phyloP scores from a whole-genome alignment of 2,329 filamentous ascomycete genomes.

The Dactylonectria estremocensis region DNA sequence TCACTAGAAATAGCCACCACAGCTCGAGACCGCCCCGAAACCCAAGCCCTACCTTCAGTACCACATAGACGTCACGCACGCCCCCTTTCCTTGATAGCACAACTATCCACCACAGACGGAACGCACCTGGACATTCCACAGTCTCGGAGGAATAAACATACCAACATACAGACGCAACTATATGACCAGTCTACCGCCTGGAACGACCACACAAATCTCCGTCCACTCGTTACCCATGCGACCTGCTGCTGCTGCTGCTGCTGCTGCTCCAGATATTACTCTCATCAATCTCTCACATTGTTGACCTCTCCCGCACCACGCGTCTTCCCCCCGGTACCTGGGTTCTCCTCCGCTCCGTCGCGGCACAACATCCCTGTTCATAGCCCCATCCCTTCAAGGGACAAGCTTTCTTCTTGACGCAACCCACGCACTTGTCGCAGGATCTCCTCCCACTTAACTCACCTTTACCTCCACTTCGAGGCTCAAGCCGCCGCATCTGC shows the following conservation, averaged over 20 bases:
- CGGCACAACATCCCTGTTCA: constrained; percentile 42
- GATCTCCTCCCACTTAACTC: constrained; percentile 30
- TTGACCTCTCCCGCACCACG: constrained; percentile 14
- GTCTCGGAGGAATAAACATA: neutral
- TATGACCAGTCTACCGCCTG: neutral
- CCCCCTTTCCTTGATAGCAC: neutral
- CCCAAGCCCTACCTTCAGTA: neutral
- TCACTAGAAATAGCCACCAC: constrained; percentile 3
- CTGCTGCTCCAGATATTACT: neutral
- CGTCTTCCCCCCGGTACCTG: constrained; percentile 33
- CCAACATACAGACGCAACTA: constrained; percentile 12
- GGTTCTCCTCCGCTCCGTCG: constrained; percentile 31
- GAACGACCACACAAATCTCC: constrained; percentile 2
- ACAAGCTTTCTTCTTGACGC: constrained; percentile 34
- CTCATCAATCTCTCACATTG: too few species aligned
- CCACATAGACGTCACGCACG: neutral
- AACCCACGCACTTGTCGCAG: constrained; percentile 23
- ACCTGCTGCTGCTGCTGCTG: constrained; percentile 12
- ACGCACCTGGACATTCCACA: neutral
- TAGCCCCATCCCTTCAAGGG: constrained; percentile 39
- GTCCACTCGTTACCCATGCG: constrained; percentile 22
- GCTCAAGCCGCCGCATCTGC: constrained; percentile 5
- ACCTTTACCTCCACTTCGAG: constrained; percentile 14
- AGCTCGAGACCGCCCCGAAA: neutral
- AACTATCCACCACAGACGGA: neutral